Base-by-base conservation (phyloP, 129 eudicot genomes). In the Mikania micrantha region DNA sequence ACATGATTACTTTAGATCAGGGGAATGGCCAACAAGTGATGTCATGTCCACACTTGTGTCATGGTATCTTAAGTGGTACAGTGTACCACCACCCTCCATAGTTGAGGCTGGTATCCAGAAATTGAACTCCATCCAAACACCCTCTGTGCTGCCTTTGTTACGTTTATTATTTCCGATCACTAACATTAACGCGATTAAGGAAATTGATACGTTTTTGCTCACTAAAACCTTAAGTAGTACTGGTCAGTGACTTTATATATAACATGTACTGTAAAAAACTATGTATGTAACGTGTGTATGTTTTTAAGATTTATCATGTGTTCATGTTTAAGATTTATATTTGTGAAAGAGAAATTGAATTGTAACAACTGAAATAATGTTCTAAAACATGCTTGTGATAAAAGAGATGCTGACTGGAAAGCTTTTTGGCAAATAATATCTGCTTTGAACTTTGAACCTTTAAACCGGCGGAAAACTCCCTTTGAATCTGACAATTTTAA, bases 51-150 rank as follows among this genome's bases (percentile, higher is more conserved):
- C 72, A 41, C 56, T 82, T 66, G 80, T 89, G 31, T 82, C 99
- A 7, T 89, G 95, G 99, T 89, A 93, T 71, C 86, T 93, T 3
- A 87, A 89, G 58, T 86, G 99, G 99, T 93, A 82, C 56, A 29
- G 66, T 49, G 90, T 93, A 22, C 95, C 99, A 3, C 66, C 95
- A 27, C 82, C 95, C 50, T 47, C 78, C 4, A 71, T 72, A 41
- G 35, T 93, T 29, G 79, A 60, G 78, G 74, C 64, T 24, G 84
- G 83, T 12, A 13, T 70, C 6, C 78, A 79, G 31, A 89, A 76
- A 71, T 64, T 93, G 9, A 79, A 73, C 60, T 73, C 69, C 32
- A 5, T 71, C 29, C 50, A 49, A 36, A 28, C 62, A 61, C 59
- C 80, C 19, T 77, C 86, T 19, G 77, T 77, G 24, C 65, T 73